These are phyloP conservation scores for Boletales sp. DNA, from an alignment of 768 basidiomycete genomes.

Conservation along the genomic window DNA sequence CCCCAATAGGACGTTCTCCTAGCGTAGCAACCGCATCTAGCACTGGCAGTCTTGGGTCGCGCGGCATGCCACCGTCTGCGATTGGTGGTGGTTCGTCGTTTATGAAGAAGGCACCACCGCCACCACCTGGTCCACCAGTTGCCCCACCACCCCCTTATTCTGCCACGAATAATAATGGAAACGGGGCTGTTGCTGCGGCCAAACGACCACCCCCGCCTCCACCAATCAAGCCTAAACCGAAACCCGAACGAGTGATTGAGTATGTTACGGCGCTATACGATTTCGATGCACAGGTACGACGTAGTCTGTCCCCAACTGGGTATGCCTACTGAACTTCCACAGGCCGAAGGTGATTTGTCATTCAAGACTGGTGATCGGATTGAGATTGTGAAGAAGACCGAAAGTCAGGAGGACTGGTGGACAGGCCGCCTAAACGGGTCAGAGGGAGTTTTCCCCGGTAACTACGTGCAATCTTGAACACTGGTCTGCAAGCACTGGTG, in stretches of 20 bases:
- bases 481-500: not conserved
- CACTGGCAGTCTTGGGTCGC: constrained; percentile 23
- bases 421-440: constrained; percentile 80
- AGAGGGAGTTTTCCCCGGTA: constrained; percentile 90
- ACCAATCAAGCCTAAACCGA: constrained; percentile 85
- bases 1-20: constrained; percentile 34
- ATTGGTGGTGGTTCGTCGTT: constrained; percentile 27
- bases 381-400: constrained; percentile 80
- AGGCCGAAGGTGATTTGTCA: constrained; percentile 90
- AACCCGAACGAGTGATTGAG: constrained; percentile 54
- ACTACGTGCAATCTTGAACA: constrained; percentile 29
- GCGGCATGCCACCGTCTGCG: constrained; percentile 22
- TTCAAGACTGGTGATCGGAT: constrained; percentile 89
- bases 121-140: constrained; percentile 25
- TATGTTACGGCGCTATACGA: constrained; percentile 95
- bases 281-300: constrained; percentile 78
- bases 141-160: constrained; percentile 45
- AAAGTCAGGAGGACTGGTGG: constrained; percentile 95
- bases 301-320: not conserved
- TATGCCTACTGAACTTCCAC: not conserved
- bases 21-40: constrained; percentile 26
- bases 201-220: constrained; percentile 91
- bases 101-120: constrained; percentile 42
- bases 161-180: constrained; percentile 15
- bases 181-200: constrained; percentile 35